Evolutionary conservation across 163 green algal species (phyloP), one percentile per base, ranked within the genome.

Genomic region (Chlorella variabilis): DNA sequence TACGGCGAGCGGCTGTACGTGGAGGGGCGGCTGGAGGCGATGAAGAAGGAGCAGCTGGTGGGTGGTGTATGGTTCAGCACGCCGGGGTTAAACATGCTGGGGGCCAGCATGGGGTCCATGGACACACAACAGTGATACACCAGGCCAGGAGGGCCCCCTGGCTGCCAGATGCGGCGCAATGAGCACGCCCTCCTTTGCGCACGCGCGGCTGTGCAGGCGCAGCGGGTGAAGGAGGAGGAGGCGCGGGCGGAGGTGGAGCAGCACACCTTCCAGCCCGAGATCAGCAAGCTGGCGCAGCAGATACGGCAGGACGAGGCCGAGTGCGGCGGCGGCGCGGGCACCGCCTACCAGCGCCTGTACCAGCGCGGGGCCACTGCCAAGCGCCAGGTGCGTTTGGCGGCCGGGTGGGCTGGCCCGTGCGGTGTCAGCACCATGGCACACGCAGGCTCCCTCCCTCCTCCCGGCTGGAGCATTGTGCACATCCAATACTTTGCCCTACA

Each of bases 211-310:
- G 23, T 42, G 36, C 70, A 80, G 79, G 70, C 79, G 27, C 45
- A 73, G 27, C 70, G 42, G 7, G 25, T 73, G 33, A 79, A 71
- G 45, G 76, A 77, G n/a, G 69, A 77, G 41, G 81, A 83, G 65
- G 77, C 48, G 63, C 81, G 76, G 15, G 62, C 67, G 7, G 85
- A 93, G 49, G 76, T 93, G 75, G 39, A 74, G n/a, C 75, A 79
- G 20, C 88, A 81, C 69, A 91, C 84, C 25, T 92, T 92, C 63
- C 69, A 48, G 17, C 87, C 89, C 17, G 49, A 80, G 36, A 91
- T 89, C 51, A 84, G 36, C 31, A 68, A 75, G 34, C 68, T 91
- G 75, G 83, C 83, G 4, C 68, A 74, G 15, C 42, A 61, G 56
- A 58, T 87, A 27, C 81, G 81, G 51, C 13, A 41, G 5, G 34